Percentiles rank a stretch among this genome's conserved stretches.
phyloP scores from a whole-genome alignment of 495 filamentous ascomycete species.

The Hypoxylon trugodes region DNA sequence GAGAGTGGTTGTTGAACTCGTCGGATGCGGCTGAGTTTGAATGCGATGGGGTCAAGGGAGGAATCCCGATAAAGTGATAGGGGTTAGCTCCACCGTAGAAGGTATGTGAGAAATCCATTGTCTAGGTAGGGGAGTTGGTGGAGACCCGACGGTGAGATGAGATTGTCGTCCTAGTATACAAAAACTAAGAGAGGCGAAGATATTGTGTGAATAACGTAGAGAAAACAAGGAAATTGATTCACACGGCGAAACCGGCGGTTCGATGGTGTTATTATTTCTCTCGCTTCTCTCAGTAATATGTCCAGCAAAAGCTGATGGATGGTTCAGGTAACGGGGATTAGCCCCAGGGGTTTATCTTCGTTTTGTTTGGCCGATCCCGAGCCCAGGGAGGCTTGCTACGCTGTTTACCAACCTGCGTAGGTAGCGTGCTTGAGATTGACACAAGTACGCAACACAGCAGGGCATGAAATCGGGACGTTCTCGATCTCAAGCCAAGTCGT shows the following conservation, averaged over 20 bases:
- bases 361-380: slow-evolving; percentile 35
- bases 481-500: slow-evolving; percentile 24
- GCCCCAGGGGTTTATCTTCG: slow-evolving; percentile 19
- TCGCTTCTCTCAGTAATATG: slow-evolving; percentile 22
- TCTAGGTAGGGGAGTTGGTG: slow-evolving; percentile 14
- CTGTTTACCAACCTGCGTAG: slow-evolving; percentile 20
- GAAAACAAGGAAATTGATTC: slow-evolving; percentile 24
- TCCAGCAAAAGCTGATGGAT: slow-evolving; percentile 35
- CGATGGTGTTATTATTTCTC: slow-evolving; percentile 35
- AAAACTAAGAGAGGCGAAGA: slow-evolving; percentile 4
- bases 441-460: slow-evolving; percentile 34
- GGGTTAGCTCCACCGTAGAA: slow-evolving; percentile 59
- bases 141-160: slow-evolving; percentile 8
- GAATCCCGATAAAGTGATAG: slow-evolving; percentile 64
- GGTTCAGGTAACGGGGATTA: slow-evolving; percentile 37
- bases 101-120: slow-evolving; percentile 56
- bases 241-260: slow-evolving; percentile 39
- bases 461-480: slow-evolving; percentile 14
- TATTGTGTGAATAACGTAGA: slow-evolving; percentile 13
- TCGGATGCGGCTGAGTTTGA: slow-evolving; percentile 61
- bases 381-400: slow-evolving; percentile 17
- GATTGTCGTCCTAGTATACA: slow-evolving; percentile 24
- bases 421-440: slow-evolving; percentile 33
- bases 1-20: slow-evolving; percentile 62
- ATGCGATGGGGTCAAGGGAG: slow-evolving; percentile 61